Evolutionary conservation across 2,329 filamentous ascomycete genomes (phyloP).

Genomic region (Phaeomoniella chlamydospora): DNA sequence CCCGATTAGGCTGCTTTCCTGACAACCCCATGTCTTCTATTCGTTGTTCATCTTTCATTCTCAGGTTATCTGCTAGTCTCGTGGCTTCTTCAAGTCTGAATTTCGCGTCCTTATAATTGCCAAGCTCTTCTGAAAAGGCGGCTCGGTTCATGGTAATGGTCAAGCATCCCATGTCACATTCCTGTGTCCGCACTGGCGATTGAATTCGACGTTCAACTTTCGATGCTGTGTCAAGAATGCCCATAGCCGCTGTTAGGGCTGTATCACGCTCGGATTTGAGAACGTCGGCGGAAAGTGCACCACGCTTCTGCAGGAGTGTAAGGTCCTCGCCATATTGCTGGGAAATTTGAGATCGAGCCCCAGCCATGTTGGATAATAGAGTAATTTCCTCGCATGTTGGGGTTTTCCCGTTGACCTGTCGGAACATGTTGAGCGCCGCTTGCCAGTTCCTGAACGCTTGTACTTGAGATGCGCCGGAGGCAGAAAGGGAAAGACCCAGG

Average conservation of each 20-base stretch:
- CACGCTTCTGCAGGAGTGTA: constrained; percentile 21
- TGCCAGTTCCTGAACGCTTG: not conserved
- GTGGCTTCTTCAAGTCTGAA: no score
- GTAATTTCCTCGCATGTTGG: constrained; percentile 63
- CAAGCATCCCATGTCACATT: constrained; percentile 74
- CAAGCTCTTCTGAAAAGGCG: not conserved
- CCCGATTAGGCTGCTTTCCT: no score
- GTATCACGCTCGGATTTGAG: no score
- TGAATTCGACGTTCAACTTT: constrained; percentile 50
- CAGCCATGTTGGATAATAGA: constrained; percentile 46
- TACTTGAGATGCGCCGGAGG: not conserved
- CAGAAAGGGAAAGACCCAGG: not conserved
- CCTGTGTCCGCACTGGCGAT: constrained; percentile 52
- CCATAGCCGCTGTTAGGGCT: constrained; percentile 52
- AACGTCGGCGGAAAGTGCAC: no score
- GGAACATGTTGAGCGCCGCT: no score
- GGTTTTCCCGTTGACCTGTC: no score
- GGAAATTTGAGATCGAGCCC: constrained; percentile 33
- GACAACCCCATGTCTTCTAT: no score
- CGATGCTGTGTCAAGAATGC: constrained; percentile 69
- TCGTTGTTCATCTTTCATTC: no score
- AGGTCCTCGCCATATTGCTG: constrained; percentile 16
- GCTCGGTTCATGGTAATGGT: constrained; percentile 40
- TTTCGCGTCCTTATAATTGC: not conserved
- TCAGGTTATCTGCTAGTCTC: no score